Base-by-base conservation (phyloP, 1,284 basidiomycete species). In the Macrocybe sp. region DNA sequence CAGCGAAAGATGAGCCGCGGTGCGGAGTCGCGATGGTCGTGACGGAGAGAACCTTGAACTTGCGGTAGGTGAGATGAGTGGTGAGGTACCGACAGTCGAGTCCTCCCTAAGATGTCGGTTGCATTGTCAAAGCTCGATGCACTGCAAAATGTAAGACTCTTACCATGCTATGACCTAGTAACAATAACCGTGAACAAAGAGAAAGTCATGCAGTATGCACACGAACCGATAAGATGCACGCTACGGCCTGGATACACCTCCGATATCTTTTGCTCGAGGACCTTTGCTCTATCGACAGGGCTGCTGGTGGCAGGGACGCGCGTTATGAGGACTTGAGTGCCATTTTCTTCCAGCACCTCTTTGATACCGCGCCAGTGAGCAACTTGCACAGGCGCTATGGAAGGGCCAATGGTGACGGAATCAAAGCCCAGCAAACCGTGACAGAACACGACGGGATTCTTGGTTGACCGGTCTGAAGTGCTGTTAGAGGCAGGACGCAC, bases 11-110 rank as follows among this genome's bases (percentile, higher is more conserved):
- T n/a, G 91, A 93, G 12, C 94, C 94, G 41, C 89, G 84, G 58
- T 97, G 94, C 3, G 94, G 94, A 0, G 91, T 89, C 14, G 92
- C 85, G 60, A 97, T 91, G n/a, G 94, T 97, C 2, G 94, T 97
- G 37, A 97, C 73, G 10, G 85, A 90, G 35, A 89, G 76, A 12
- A 96, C 85, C 28, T 68, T 63, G 62, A 88, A 88, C 28, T 77
- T 78, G 44, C 84, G 78, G 34, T 78, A 56, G 28, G 74, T 80
- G 38, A 91, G 74, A 54, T 88, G 85, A 1, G 85, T 78, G 6
- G 85, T 82, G 36, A 98, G 77, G 64, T 92, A 96, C 38, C 95
- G 80, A 59, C 89, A 95, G 64, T 97, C 95, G 10, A 97, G 75
- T 6, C 95, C 95, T 16, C 95, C 94, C 90, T 91, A 57, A 10